Evolutionary conservation across 805 yeast genomes (phyloP).

Genomic region (Candida nemodendra): DNA sequence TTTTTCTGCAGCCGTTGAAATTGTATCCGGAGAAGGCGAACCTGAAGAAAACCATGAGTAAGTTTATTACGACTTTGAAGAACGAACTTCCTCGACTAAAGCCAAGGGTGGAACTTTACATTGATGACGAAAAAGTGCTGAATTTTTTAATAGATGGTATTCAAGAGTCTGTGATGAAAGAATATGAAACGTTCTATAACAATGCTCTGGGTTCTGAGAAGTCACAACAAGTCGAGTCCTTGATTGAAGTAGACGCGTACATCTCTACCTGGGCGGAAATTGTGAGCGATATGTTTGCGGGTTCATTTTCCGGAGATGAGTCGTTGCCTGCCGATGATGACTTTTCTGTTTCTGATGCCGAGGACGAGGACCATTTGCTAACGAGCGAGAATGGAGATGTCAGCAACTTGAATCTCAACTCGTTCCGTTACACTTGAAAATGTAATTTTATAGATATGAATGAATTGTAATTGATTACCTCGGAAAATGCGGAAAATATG

Average conservation of each 20-base stretch:
- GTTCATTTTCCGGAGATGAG: slow-evolving; percentile 14
- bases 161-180: slow-evolving; percentile 56
- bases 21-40: slow-evolving; percentile 15
- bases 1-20: slow-evolving; percentile 48
- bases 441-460: slow-evolving; percentile 1
- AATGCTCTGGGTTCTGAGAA: slow-evolving; percentile 27
- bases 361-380: slow-evolving; percentile 11
- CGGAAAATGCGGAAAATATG: too few relatives aligned
- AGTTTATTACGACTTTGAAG: slow-evolving; percentile 49
- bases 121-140: slow-evolving; percentile 54
- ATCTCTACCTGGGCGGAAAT: slow-evolving; percentile 36
- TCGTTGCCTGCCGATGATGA: slow-evolving; percentile 12
- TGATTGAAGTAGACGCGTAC: slow-evolving; percentile 66
- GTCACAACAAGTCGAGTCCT: slow-evolving; percentile 38
- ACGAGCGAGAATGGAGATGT: slow-evolving; percentile 25
- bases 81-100: slow-evolving; percentile 57
- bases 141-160: slow-evolving; percentile 60
- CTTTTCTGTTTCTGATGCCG: slow-evolving; percentile 9
- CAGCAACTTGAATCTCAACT: slow-evolving; percentile 20
- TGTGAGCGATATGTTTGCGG: slow-evolving; percentile 31
- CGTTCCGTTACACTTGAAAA: slow-evolving; percentile 5
- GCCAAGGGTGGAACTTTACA: slow-evolving; percentile 49
- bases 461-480: too few relatives aligned
- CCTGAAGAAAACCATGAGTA: slow-evolving; percentile 20
- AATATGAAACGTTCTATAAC: slow-evolving; percentile 55